Evolutionary conservation across 2,329 filamentous ascomycete species (phyloP).

Genomic region (Dissoconium aciculare): DNA sequence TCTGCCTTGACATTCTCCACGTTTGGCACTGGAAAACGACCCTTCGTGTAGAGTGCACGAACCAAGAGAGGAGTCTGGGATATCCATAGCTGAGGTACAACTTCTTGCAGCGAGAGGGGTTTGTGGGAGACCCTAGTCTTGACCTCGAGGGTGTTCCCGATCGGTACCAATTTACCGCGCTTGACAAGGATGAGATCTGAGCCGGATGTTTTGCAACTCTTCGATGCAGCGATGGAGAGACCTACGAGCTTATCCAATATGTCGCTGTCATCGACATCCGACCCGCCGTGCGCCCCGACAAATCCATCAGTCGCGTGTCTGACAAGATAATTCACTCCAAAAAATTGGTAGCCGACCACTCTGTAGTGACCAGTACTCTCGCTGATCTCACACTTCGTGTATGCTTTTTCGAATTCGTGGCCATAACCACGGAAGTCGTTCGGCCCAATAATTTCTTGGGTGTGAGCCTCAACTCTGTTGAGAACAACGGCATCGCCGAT

Average conservation of each 20-base stretch:
- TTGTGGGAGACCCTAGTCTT: constrained; percentile 29
- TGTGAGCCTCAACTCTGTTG: constrained; percentile 1
- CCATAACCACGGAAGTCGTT: constrained; percentile 30
- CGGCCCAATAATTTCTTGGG: constrained; percentile 19
- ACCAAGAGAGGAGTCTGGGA: constrained; percentile 36
- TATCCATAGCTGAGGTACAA: constrained; percentile 32
- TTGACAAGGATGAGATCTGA: constrained; percentile 3
- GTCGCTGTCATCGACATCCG: not conserved
- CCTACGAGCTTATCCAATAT: not conserved
- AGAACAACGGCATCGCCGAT: constrained; percentile 3
- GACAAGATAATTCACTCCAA: not conserved
- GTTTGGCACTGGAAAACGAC: constrained; percentile 20
- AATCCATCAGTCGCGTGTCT: not conserved
- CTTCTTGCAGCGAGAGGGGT: constrained; percentile 22
- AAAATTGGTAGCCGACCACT: constrained; percentile 28
- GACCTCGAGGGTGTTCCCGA: constrained; percentile 30
- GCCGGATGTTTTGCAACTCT: not conserved
- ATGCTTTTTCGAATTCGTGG: constrained; percentile 33
- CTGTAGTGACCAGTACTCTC: constrained; percentile 33
- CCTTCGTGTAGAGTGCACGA: constrained; percentile 29
- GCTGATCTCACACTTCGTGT: constrained; percentile 24
- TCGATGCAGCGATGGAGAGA: not conserved
- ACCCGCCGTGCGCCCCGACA: not conserved
- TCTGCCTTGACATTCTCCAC: constrained; percentile 1
- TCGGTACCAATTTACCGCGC: constrained; percentile 22